A percentile compares a stretch with the other conserved stretches of the same genome.
These are phyloP conservation scores for Tripterygium wilfordii DNA, from an alignment of 177 flowering plant genomes.

Conservation along the genomic window DNA sequence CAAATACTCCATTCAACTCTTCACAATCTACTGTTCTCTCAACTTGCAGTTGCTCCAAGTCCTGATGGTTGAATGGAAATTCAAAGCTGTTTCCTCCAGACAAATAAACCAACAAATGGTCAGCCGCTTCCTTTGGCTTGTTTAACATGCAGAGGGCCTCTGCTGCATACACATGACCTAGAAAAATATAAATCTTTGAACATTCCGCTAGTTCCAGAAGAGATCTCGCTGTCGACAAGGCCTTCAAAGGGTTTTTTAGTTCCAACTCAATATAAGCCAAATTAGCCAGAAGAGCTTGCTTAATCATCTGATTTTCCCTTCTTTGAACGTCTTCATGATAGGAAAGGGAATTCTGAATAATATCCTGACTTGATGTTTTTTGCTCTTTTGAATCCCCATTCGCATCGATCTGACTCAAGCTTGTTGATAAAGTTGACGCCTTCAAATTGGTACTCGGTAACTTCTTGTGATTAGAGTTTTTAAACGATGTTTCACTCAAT, in stretches of 20 bases:
- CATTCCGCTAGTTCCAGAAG: conserved; percentile 66
- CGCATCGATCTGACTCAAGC: conserved; percentile 30
- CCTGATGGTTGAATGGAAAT: conserved; percentile 71
- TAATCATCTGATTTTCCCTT: conserved; percentile 56
- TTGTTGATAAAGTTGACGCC: conserved; percentile 22
- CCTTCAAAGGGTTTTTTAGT: conserved; percentile 68
- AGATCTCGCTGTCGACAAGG: conserved; percentile 53
- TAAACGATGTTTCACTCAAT: conserved; percentile 22
- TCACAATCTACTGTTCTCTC: conserved; percentile 46
- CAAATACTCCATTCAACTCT: conserved; percentile 42
- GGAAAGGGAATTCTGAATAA: conserved; percentile 46
- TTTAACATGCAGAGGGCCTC: conserved; percentile 84
- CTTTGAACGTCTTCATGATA: conserved; percentile 47
- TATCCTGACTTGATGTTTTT: conserved; percentile 37
- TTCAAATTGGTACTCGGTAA: conserved; percentile 30
- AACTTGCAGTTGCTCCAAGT: conserved; percentile 47
- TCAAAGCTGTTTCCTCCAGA: conserved; percentile 37
- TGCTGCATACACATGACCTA: conserved; percentile 80
- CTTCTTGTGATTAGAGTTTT: conserved; percentile 39
- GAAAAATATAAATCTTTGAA: conserved; percentile 55
- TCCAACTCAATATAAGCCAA: conserved; percentile 76
- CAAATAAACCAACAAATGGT: conserved; percentile 52
- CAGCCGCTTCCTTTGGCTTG: conserved; percentile 78
- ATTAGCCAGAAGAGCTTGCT: conserved; percentile 75
- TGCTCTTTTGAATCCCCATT: conserved; percentile 76